phyloP scores from a whole-genome alignment of 2,329 filamentous ascomycete genomes.

The Fusarium lyarnte region DNA sequence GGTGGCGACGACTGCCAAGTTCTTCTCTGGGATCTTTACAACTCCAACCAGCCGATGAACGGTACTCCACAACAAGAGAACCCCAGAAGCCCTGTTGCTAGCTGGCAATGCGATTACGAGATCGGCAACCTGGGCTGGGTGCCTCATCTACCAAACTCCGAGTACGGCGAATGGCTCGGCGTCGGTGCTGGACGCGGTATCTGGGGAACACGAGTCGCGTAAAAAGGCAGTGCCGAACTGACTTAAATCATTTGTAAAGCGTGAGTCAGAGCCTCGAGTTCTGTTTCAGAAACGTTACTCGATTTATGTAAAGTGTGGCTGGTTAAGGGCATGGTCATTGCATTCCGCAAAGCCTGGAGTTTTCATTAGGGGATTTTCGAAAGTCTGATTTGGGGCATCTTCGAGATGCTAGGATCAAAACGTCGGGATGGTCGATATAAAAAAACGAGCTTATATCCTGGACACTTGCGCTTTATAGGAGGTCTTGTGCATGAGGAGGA shows the following conservation, averaged over 20 bases:
- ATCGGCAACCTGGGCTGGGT: conserved; percentile 88
- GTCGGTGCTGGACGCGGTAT: conserved; percentile 83
- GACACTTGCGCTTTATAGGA: not conserved
- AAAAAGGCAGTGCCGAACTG: conserved; percentile 30
- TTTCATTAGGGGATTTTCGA: conserved; percentile 31
- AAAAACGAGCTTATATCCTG: conserved; percentile 27
- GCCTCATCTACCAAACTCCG: conserved; percentile 72
- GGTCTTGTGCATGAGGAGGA: not conserved
- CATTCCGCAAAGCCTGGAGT: conserved; percentile 43
- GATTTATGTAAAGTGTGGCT: conserved; percentile 39
- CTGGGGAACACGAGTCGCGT: conserved; percentile 72
- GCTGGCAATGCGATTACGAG: conserved; percentile 89
- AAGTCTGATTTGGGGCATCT: conserved; percentile 36
- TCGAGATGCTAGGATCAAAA: conserved; percentile 36
- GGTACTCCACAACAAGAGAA: conserved; percentile 64
- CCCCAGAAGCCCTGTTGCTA: conserved; percentile 74
- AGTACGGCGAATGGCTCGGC: conserved; percentile 84
- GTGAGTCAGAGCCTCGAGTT: conserved; percentile 5
- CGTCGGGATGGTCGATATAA: conserved; percentile 29
- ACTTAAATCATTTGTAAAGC: conserved; percentile 25
- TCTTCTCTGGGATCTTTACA: conserved; percentile 92
- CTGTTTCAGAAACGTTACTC: conserved; percentile 20
- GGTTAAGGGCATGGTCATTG: conserved; percentile 38
- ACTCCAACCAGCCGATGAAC: conserved; percentile 60
- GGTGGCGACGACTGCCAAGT: conserved; percentile 93